phyloP scores from a whole-genome alignment of 352 stramenopile species.

The Phytophthora pini region DNA sequence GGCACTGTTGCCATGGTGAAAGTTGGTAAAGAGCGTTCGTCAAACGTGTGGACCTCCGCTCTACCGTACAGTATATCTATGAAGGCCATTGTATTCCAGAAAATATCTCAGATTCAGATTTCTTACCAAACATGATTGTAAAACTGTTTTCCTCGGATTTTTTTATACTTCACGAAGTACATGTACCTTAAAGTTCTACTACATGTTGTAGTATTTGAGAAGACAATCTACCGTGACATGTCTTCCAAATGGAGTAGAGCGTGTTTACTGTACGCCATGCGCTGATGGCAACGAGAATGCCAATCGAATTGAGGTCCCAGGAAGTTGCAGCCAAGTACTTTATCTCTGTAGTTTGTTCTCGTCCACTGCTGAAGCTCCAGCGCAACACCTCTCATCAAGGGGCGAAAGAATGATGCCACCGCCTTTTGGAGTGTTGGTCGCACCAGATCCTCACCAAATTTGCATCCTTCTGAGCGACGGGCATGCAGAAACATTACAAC shows the following conservation, averaged over 20 bases:
- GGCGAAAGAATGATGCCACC: neutral
- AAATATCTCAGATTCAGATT: no score
- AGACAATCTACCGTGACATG: no score
- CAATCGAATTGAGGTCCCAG: neutral
- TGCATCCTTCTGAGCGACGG: neutral
- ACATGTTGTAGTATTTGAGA: no score
- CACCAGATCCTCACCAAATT: neutral
- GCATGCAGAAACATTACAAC: neutral
- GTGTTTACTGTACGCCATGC: neutral
- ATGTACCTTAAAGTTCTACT: no score
- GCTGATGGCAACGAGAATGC: neutral
- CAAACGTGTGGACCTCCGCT: no score
- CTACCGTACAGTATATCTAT: no score
- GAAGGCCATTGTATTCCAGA: no score
- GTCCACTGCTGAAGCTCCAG: neutral
- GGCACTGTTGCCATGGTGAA: constrained; percentile 14
- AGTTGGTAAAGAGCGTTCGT: no score
- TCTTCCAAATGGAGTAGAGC: no score
- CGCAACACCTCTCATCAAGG: neutral
- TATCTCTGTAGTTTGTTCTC: neutral
- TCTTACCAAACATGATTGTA: no score
- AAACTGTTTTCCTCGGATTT: no score
- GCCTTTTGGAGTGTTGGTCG: neutral
- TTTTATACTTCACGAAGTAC: no score
- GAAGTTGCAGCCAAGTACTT: neutral